Evolutionary conservation across 805 yeast species (phyloP), one percentile per base, ranked within the genome.

Genomic region (Nakazawaea ambrosiae): DNA sequence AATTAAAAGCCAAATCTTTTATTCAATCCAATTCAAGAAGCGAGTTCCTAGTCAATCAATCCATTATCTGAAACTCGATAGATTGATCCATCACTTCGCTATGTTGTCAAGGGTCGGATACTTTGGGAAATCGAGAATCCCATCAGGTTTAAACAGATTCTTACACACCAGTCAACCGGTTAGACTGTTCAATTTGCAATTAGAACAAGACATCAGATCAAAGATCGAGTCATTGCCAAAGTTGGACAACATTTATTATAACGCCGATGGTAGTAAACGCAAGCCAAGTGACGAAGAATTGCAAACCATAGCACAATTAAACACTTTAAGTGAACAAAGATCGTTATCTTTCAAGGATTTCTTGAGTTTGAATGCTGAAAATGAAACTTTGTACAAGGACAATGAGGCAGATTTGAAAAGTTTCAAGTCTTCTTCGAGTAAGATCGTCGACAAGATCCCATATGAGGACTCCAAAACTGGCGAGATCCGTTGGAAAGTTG

Each of bases 381-480:
- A 81, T 53, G 68, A 71, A 51, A 63, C 63, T 33, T 63, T 80
- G 49, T 78, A 67, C 53, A 57, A 68, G 43, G 76, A 71, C 52
- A 85, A 85, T 64, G 68, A 78, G 31, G 67, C 65, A 36, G 82
- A 75, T 55, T 69, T 84, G 50, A 60, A 61, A 45, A 70, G 69
- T 53, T 73, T 78, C 47, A 71, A 75, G 47, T 69, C 73, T 16
- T 60, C 69, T 18, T 73, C 80, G 27, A 79, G 81, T 34, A 67
- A 75, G 49, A 80, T 85, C 49, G 70, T 86, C 46, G 95, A 85
- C 58, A 85, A 85, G 61, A 75, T 85, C 42, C 95, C 95, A 31
- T 83, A 75, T 56, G 83, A 79, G 60, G 92, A 82, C 59, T 78
- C 81, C 30, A 65, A 76, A 27, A 78, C 85, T 14, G 95, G 95